Evolutionary conservation across 2,329 filamentous ascomycete genomes (phyloP).

Genomic region (Leptographium galeiforme): DNA sequence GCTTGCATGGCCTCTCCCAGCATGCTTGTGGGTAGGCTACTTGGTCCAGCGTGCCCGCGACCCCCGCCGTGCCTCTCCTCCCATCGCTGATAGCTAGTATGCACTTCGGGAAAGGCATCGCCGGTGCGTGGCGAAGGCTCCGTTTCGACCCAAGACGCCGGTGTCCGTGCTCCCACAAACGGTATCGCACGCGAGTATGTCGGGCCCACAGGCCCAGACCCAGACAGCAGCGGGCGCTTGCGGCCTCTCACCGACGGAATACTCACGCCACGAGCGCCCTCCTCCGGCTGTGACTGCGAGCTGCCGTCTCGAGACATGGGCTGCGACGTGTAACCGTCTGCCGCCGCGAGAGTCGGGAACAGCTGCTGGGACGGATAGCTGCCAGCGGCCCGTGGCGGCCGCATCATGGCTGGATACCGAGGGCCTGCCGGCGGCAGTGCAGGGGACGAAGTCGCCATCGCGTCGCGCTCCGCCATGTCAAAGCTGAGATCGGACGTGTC

Average conservation of each 20-base stretch:
- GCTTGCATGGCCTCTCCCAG: no score
- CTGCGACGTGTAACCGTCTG: constrained; percentile 31
- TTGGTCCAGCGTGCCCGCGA: neutral
- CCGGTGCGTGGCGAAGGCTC: constrained; percentile 27
- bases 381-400: neutral
- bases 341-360: neutral
- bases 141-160: constrained; percentile 28
- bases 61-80: constrained; percentile 9
- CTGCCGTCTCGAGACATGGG: constrained; percentile 36
- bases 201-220: neutral
- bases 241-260: neutral
- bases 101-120: constrained; percentile 15
- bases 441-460: constrained; percentile 12
- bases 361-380: constrained; percentile 2
- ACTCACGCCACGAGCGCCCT: neutral
- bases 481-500: constrained; percentile 12
- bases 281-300: constrained; percentile 19
- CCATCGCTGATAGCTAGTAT: constrained; percentile 18
- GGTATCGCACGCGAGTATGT: constrained; percentile 10
- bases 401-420: neutral
- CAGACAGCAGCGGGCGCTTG: neutral
- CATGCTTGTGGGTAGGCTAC: no score
- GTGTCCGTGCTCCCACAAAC: constrained; percentile 7
- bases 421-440: neutral
- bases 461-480: constrained; percentile 8